Evolutionary conservation across 768 basidiomycete species (phyloP).

Genomic region (Amyloporia xantha): DNA sequence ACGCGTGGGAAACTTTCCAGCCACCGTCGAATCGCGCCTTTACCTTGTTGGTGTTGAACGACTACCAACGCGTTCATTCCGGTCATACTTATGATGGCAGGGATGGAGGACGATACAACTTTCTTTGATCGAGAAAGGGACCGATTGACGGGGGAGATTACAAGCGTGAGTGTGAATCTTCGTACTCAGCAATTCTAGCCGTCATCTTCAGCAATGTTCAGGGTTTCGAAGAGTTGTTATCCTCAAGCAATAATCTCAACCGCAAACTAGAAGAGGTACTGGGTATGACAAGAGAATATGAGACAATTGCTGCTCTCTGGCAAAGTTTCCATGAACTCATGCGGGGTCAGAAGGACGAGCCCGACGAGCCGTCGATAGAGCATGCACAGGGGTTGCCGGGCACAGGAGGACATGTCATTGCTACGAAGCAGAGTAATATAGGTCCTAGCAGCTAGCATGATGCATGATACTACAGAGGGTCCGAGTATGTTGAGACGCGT

Average conservation of each 20-base stretch:
- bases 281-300: constrained; percentile 89
- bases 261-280: constrained; percentile 89
- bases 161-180: constrained; percentile 39
- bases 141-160: constrained; percentile 65
- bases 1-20: too few relatives aligned
- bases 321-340: constrained; percentile 74
- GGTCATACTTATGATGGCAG: too few relatives aligned
- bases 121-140: constrained; percentile 83
- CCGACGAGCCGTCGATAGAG: constrained; percentile 13
- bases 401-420: constrained; percentile 63
- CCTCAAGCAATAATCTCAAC: constrained; percentile 79
- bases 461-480: background rate
- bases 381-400: constrained; percentile 47
- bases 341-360: constrained; percentile 33
- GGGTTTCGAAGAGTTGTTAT: constrained; percentile 87
- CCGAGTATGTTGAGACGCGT: background rate
- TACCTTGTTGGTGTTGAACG: too few relatives aligned
- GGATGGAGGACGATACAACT: constrained; percentile 29
- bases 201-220: constrained; percentile 19
- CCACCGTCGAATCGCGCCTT: too few relatives aligned
- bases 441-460: constrained; percentile 5
- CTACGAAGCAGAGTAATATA: constrained; percentile 19
- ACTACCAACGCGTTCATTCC: too few relatives aligned
- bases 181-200: background rate
- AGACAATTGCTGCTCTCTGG: constrained; percentile 84